phyloP scores from a whole-genome alignment of 331 rosid genomes.

The Erythrophleum ivorense region DNA sequence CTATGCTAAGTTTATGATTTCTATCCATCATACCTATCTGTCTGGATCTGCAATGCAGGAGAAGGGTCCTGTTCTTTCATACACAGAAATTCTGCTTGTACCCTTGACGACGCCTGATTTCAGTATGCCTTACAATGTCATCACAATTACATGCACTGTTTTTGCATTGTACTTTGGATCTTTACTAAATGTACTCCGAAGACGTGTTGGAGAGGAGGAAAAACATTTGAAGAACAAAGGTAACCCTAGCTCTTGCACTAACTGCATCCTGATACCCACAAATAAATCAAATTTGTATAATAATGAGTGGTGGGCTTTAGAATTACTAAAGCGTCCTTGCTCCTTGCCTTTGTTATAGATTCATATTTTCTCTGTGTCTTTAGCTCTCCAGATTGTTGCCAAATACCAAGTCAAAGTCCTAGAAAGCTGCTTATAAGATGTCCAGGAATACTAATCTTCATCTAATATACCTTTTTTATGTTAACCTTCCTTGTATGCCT shows the following conservation, averaged over 20 bases:
- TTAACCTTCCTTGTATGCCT: conserved; percentile 6
- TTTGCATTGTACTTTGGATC: conserved; percentile 95
- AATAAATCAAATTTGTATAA: conserved; percentile 17
- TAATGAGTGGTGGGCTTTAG: neutral
- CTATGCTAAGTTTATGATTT: conserved; percentile 19
- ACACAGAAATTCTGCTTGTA: conserved; percentile 89
- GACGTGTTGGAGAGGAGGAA: conserved; percentile 89
- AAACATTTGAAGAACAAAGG: conserved; percentile 69
- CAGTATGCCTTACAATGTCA: conserved; percentile 98
- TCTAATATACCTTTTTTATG: neutral
- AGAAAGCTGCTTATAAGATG: neutral
- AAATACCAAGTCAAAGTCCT: neutral
- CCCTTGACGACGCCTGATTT: conserved; percentile 98
- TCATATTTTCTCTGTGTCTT: neutral
- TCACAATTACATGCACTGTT: conserved; percentile 92
- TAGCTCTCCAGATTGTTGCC: conserved; percentile 19
- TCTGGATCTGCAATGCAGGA: conserved; percentile 60
- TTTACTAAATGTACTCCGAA: conserved; percentile 82
- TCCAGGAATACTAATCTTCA: neutral
- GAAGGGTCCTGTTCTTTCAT: conserved; percentile 65
- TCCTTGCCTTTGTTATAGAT: neutral
- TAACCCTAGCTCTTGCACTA: conserved; percentile 40
- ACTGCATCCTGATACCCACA: conserved; percentile 5
- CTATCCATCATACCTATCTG: conserved; percentile 21
- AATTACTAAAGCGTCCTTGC: neutral